Base-by-base conservation (phyloP, 139 green algal species). In the Chlorella sp. region DNA sequence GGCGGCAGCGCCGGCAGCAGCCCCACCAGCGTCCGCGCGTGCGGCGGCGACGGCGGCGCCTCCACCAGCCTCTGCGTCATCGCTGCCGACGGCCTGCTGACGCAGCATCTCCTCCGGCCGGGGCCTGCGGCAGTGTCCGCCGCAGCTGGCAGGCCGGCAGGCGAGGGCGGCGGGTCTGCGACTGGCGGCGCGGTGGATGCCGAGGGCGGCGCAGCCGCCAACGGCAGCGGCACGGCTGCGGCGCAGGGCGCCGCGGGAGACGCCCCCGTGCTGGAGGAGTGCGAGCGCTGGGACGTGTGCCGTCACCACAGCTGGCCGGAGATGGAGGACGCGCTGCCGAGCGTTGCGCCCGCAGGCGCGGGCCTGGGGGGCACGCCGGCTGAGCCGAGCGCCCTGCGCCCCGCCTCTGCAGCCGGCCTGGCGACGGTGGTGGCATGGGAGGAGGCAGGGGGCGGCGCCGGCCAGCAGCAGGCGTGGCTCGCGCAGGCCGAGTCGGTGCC, bases 201-300 rank as follows among this genome's bases (percentile, higher is more conserved):
- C 35, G 2, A 5, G 0, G 6, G 33, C 23, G 36, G 5, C 19
- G 14, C 31, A 8, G 69, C 36, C 11, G 68, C 27, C 21, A 71
- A 11, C n/a, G 21, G 45, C 0, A 11, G 23, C 46, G 43, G 12
- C 43, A 50, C 33, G 2, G 21, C 48, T 5, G 45, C 36, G 7
- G 46, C 27, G 2, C 9, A 29, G 40, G 53, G 23, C 11, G 38
- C 21, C 12, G 53, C 59, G 31, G 55, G 42, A 2, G 51, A 42
- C 35, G 31, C 40, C 0, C 33, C 58, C 2, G 61, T 48, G 43
- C 15, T 82, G 41, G 60, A 79, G 15, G 73, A 81, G 19, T 63
- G 51, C 21, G 82, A 81, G 45, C 71, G 74, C 35, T 84, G 77
- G 77, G 82, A 84, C n/a, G 51, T 87, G 25, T 70, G 62, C 27